Conservation (phyloP, 768 basidiomycete genomes). For the Pleurotus tuoliensis region DNA sequence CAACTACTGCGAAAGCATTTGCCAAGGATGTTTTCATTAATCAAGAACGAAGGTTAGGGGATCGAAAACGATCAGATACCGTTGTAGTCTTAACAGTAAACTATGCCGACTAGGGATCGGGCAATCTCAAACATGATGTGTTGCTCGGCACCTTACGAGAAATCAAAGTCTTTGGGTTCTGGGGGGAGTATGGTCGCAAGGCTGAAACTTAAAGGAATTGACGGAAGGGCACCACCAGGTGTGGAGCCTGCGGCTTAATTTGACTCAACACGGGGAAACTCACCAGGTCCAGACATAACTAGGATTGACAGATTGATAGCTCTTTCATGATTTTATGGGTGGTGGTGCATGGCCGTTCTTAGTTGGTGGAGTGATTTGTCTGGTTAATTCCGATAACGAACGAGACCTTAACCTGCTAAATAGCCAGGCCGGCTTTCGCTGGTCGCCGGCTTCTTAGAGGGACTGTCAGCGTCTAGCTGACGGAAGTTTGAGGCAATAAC, state of each 20-base stretch:
- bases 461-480: conserved; percentile 78
- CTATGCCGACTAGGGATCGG: neutral
- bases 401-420: conserved; percentile 84
- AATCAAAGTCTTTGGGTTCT: conserved; percentile 89
- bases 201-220: conserved; percentile 83
- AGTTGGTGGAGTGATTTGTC: conserved; percentile 87
- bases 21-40: neutral
- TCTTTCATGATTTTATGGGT: conserved; percentile 54
- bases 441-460: conserved; percentile 81
- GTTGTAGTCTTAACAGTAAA: neutral
- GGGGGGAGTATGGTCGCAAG: conserved; percentile 46
- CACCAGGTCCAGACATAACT: conserved; percentile 77
- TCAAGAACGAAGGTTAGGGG: neutral
- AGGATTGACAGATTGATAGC: conserved; percentile 42
- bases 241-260: conserved; percentile 81
- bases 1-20: neutral
- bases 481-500: conserved; percentile 89
- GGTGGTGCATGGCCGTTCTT: conserved; percentile 90
- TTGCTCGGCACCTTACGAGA: conserved; percentile 79
- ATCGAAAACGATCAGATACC: neutral
- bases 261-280: conserved; percentile 82
- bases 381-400: conserved; percentile 86
- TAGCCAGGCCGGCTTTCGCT: conserved; percentile 61
- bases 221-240: conserved; percentile 79
- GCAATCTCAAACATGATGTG: neutral